Evolutionary conservation across 2,329 filamentous ascomycete species (phyloP).

Genomic region (Tricladium varicosporioides): DNA sequence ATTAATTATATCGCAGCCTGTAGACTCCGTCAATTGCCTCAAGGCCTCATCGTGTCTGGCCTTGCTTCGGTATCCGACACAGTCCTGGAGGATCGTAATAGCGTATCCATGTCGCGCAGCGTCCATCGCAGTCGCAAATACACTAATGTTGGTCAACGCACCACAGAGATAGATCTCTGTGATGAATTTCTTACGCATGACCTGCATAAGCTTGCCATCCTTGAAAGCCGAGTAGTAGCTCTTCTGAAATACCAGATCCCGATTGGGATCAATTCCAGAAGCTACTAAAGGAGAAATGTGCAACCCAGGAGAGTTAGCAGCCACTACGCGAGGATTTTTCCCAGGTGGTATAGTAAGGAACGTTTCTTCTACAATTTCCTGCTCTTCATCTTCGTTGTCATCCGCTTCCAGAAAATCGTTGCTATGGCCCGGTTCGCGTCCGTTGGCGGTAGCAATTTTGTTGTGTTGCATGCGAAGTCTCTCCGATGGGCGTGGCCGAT

Average conservation of each 20-base stretch:
- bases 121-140: constrained; percentile 89
- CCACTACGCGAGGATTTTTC: constrained; percentile 40
- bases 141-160: constrained; percentile 79
- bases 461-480: constrained; percentile 16
- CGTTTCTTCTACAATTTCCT: constrained; percentile 23
- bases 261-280: constrained; percentile 39
- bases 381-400: constrained; percentile 11
- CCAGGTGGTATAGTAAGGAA: constrained; percentile 28
- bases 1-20: constrained; percentile 33
- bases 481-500: constrained; percentile 9
- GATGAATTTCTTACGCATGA: constrained; percentile 80
- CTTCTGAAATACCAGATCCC: constrained; percentile 59
- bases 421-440: neutral
- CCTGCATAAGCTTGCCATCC: constrained; percentile 67
- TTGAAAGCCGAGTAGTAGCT: constrained; percentile 86
- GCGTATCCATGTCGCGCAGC: constrained; percentile 82
- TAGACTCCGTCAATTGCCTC: constrained; percentile 28
- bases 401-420: constrained; percentile 1
- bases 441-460: constrained; percentile 16
- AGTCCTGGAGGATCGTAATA: constrained; percentile 87
- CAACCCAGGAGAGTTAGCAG: constrained; percentile 43
- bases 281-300: constrained; percentile 45
- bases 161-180: constrained; percentile 90
- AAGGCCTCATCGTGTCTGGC: constrained; percentile 54
- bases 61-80: constrained; percentile 75